These are phyloP conservation scores for Escovopsis sp. DNA, from an alignment of 2,329 filamentous ascomycete species.

Conservation along the genomic window DNA sequence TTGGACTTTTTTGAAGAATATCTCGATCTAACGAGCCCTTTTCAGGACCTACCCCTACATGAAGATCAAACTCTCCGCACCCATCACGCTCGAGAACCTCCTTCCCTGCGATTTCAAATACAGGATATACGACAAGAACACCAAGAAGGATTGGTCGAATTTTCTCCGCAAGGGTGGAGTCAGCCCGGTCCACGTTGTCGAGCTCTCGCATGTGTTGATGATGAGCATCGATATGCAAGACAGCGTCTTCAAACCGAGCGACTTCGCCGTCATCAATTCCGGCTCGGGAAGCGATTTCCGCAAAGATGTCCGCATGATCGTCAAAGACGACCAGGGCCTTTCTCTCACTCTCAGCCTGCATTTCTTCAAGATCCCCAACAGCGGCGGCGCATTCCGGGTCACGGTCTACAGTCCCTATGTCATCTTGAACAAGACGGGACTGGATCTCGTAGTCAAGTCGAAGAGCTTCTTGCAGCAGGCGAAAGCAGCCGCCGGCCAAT, in stretches of 20 bases:
- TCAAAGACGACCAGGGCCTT: conserved; percentile 74
- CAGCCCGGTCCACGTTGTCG: conserved; percentile 92
- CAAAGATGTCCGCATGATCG: conserved; percentile 60
- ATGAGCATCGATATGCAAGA: conserved; percentile 95
- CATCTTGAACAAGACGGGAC: conserved; percentile 84
- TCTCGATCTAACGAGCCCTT: conserved; percentile 6
- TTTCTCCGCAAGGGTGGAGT: conserved; percentile 93
- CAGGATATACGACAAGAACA: conserved; percentile 96
- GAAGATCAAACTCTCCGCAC: conserved; percentile 80
- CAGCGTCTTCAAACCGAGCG: conserved; percentile 83
- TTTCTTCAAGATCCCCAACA: conserved; percentile 79
- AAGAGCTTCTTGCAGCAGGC: conserved; percentile 79
- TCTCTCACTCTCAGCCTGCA: conserved; percentile 72
- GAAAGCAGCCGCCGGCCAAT: conserved; percentile 70
- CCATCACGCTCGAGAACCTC: conserved; percentile 85
- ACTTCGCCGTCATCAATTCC: conserved; percentile 94
- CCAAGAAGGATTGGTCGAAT: conserved; percentile 97
- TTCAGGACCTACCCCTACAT: conserved; percentile 77
- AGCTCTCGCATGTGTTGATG: conserved; percentile 81
- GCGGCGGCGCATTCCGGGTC: conserved; percentile 89
- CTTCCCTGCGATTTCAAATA: conserved; percentile 98
- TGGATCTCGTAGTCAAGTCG: conserved; percentile 74
- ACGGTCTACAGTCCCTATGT: conserved; percentile 93
- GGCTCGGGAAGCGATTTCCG: conserved; percentile 77
- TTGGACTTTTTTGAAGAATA: background rate